phyloP scores from a whole-genome alignment of 2,329 filamentous ascomycete genomes.

The Clarireedia monteithiana region DNA sequence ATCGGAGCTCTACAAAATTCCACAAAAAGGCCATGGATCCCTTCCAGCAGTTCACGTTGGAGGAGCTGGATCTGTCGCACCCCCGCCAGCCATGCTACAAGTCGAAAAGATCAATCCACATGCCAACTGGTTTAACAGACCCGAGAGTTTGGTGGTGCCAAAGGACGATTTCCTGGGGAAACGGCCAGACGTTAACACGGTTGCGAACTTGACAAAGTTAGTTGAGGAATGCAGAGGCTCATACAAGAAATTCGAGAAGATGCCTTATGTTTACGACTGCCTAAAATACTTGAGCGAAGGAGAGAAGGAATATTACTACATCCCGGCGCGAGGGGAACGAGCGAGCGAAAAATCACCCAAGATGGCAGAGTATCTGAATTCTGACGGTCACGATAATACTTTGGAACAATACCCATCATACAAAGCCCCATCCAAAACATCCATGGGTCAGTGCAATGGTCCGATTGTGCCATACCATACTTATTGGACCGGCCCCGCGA shows the following conservation, averaged over 20 bases:
- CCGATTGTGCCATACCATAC: slow-evolving; percentile 48
- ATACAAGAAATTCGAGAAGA: slow-evolving; percentile 44
- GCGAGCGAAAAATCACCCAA: slow-evolving; percentile 28
- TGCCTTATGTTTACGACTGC: slow-evolving; percentile 45
- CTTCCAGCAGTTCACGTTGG: slow-evolving; percentile 12
- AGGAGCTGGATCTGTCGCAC: slow-evolving; percentile 6
- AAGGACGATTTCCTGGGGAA: slow-evolving; percentile 45
- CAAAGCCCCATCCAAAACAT: slow-evolving; percentile 33
- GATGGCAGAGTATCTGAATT: slow-evolving; percentile 28
- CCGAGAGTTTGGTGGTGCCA: slow-evolving; percentile 39
- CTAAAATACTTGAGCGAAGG: slow-evolving; percentile 41
- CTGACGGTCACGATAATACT: slow-evolving; percentile 29
- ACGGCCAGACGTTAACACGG: slow-evolving; percentile 43
- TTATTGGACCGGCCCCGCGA: slow-evolving; percentile 50
- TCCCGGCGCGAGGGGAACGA: slow-evolving; percentile 31
- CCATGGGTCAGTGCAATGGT: slow-evolving; percentile 42
- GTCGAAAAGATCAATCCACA: slow-evolving; percentile 41
- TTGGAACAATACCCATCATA: slow-evolving; percentile 27
- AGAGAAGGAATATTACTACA: slow-evolving; percentile 41
- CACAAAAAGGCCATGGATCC: slow-evolving; percentile 8
- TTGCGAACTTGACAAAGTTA: slow-evolving; percentile 43
- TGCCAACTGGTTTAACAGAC: slow-evolving; percentile 47
- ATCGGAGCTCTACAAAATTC: slow-evolving; percentile 23
- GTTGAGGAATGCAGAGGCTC: slow-evolving; percentile 46
- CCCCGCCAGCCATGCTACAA: slow-evolving; percentile 19